Percentiles rank a stretch among this genome's conserved stretches.
phyloP scores from a whole-genome alignment of 306 rosid species.

The Sicyos baderoa region DNA sequence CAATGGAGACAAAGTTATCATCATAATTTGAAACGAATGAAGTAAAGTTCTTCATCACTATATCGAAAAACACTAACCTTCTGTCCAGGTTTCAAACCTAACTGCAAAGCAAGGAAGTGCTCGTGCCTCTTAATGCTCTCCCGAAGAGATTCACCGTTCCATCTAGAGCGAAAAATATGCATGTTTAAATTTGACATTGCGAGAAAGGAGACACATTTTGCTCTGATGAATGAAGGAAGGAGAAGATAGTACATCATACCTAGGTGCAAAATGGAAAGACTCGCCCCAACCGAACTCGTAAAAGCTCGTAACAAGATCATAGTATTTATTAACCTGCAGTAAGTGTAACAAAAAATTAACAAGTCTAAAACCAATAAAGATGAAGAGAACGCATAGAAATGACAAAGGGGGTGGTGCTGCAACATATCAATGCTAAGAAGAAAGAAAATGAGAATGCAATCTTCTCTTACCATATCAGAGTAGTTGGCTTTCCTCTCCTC shows the following conservation, averaged over 20 bases:
- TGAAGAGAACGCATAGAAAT: too few species aligned
- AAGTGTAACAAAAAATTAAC: constrained; percentile 4
- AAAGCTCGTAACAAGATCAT: too few species aligned
- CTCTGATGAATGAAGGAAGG: neutral
- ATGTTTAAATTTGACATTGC: neutral
- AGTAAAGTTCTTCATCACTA: neutral
- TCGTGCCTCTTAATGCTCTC: constrained; percentile 94
- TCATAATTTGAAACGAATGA: constrained; percentile 12
- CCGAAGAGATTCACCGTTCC: constrained; percentile 82
- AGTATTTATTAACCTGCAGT: constrained; percentile 86
- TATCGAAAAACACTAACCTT: constrained; percentile 40
- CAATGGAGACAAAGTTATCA: neutral
- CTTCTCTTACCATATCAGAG: constrained; percentile 68
- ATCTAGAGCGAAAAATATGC: constrained; percentile 35
- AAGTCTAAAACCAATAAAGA: neutral
- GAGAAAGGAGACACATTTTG: neutral
- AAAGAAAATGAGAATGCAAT: constrained; percentile 10
- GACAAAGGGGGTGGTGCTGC: neutral
- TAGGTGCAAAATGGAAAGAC: too few species aligned
- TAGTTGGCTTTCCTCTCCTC: constrained; percentile 79
- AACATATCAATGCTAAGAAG: neutral
- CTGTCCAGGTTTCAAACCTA: constrained; percentile 70
- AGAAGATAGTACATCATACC: constrained; percentile 25
- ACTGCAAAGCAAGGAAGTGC: constrained; percentile 87
- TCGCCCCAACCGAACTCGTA: too few species aligned